Evolutionary conservation across 352 stramenopile species (phyloP).

Genomic region (Phytophthora meadii): DNA sequence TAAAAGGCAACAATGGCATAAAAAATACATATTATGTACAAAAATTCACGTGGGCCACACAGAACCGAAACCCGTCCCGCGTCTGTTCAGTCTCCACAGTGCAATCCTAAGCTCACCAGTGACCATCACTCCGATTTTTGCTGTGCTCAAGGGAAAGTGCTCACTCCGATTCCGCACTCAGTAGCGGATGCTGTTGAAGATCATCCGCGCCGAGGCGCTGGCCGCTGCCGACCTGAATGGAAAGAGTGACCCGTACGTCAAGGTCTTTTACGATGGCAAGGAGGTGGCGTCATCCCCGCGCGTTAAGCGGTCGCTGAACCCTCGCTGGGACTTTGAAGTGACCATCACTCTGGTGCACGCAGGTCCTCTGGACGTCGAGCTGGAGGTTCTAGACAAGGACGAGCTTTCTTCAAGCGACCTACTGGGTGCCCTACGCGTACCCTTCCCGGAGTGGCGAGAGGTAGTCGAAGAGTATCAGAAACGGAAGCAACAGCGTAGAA

Average conservation of each 20-base stretch:
- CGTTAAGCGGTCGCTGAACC: slow-evolving; percentile 77
- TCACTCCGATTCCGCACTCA: slow-evolving; percentile 17
- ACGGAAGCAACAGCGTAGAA: slow-evolving; percentile 27
- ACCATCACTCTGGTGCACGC: slow-evolving; percentile 63
- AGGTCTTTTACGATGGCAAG: slow-evolving; percentile 76
- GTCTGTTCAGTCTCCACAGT: slow-evolving; percentile 24
- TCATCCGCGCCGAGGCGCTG: slow-evolving; percentile 80
- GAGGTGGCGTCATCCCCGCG: slow-evolving; percentile 74
- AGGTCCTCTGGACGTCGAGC: slow-evolving; percentile 65
- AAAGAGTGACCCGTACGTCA: slow-evolving; percentile 80
- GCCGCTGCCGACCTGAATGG: slow-evolving; percentile 64
- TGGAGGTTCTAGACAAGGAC: slow-evolving; percentile 82
- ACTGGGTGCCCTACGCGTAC: slow-evolving; percentile 69
- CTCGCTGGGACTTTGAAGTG: slow-evolving; percentile 75
- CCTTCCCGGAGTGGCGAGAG: slow-evolving; percentile 72
- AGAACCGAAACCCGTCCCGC: neutral
- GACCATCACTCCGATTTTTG: slow-evolving; percentile 16
- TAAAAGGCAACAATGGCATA: neutral
- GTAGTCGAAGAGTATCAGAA: slow-evolving; percentile 53
- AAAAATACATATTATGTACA: neutral
- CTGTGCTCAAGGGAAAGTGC: no score
- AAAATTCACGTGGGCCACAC: neutral
- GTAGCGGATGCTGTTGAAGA: slow-evolving; percentile 64
- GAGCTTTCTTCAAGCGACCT: slow-evolving; percentile 74
- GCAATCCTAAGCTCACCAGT: slow-evolving; percentile 24